Base-by-base conservation (phyloP, 2,329 filamentous ascomycete species). In the Pseudomassariella vexata region DNA sequence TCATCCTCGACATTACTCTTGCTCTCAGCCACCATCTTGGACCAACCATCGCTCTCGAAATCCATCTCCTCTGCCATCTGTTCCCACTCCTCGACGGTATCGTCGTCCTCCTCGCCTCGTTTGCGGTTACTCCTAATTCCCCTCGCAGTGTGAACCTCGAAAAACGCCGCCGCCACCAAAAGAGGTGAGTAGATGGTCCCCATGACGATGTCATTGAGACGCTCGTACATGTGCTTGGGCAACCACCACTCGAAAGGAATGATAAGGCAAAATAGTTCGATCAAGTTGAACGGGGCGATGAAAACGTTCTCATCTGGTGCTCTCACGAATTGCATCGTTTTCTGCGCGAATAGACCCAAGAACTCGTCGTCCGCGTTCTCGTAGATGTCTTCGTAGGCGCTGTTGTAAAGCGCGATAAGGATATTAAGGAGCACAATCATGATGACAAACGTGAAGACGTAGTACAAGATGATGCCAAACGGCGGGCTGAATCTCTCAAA, bases 281-380 rank as follows among this genome's bases (percentile, higher is more conserved):
- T 74, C 3, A 98, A 70, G 56, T 98, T 98, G 60, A 98, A 85
- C 0, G 92, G 92, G 1, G 92, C 81, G 49, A 98, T 95, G 61
- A 92, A 98, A 34, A 98, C 92, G 47, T 98, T 98, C 58, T 98
- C 92, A 48, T 98, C 92, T 0, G 92, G 92, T 0, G 92, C 92
- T 29, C 92, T 85, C 12, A 96, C 86, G 50, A 95, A 98, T 50
- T 94, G 88, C 73, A 96, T 86, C 0, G 92, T 95, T 61, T 95
- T 95, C 46, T 94, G 85, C 0, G 86, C 75, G 60, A 95, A 95
- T 4, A 96, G 74, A 0, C 88, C 90, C 55, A 98, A 80, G 60
- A 88, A 98, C 58, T 98, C 92, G 57, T 98, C 92, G 44, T 87
- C 83, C 5, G 92, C 88, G 52, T 98, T 89, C 27, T 85, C 81